phyloP scores from a whole-genome alignment of 192 early-diverging fungal genomes.

The Mortierella hygrophila region DNA sequence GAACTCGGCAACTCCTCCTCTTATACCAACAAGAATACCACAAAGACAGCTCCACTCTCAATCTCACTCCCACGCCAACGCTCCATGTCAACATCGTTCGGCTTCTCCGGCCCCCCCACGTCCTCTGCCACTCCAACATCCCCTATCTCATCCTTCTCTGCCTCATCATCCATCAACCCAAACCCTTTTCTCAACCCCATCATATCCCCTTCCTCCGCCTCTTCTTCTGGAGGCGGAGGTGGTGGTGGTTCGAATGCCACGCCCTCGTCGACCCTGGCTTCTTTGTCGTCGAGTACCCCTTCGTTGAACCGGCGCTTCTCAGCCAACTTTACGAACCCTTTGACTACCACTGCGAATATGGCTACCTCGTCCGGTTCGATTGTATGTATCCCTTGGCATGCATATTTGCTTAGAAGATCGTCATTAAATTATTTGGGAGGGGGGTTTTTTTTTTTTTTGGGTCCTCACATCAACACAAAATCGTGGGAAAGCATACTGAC shows the following conservation, averaged over 20 bases:
- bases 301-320: constrained; percentile 36
- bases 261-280: constrained; percentile 18
- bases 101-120: background rate
- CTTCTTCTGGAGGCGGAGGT: background rate
- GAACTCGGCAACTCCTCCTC: background rate
- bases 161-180: background rate
- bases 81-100: constrained; percentile 42
- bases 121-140: constrained; percentile 7
- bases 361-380: background rate
- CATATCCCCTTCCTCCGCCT: constrained; percentile 7
- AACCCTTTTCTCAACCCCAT: background rate
- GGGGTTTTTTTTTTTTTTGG: background rate
- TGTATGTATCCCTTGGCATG: background rate
- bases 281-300: constrained; percentile 23
- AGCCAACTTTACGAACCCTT: constrained; percentile 25
- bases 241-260: background rate
- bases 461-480: background rate
- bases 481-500: background rate
- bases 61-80: constrained; percentile 25
- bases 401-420: background rate
- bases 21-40: background rate
- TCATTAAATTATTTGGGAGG: background rate
- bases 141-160: constrained; percentile 2
- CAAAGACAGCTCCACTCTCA: constrained; percentile 11
- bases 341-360: background rate